Conservation (phyloP, 257 asterid species). For the Thymus quinquecostatus region DNA sequence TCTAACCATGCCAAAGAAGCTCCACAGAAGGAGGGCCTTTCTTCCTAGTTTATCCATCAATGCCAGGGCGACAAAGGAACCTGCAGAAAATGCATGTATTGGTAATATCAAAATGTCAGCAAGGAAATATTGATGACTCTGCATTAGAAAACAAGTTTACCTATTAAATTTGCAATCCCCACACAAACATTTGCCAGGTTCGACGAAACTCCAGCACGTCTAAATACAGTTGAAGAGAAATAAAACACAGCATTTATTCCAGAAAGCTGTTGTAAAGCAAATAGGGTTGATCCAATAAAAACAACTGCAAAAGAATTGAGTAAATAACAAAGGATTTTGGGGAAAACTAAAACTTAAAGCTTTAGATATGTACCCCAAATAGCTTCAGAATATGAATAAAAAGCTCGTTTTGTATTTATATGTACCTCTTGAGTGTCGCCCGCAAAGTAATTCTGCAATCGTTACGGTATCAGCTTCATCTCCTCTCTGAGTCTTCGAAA, state of each 20-base stretch:
- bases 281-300: constrained; percentile 96
- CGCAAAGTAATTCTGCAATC: constrained; percentile 62
- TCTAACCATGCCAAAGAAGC: constrained; percentile 95
- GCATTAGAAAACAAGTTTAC: constrained; percentile 38
- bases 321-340: constrained; percentile 47
- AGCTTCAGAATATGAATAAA: constrained; percentile 16
- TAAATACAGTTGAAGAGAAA: constrained; percentile 99
- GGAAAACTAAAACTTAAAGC: constrained; percentile 28
- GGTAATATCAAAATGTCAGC: constrained; percentile 2
- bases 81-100: constrained; percentile 42
- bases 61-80: constrained; percentile 72
- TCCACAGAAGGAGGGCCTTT: constrained; percentile 85
- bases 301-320: constrained; percentile 90
- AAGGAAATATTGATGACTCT: not conserved
- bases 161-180: constrained; percentile 77
- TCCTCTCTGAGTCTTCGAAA: constrained; percentile 71
- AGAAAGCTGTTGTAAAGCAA: constrained; percentile 99
- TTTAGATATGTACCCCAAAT: not conserved
- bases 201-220: constrained; percentile 96
- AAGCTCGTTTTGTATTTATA: constrained; percentile 23
- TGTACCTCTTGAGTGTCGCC: constrained; percentile 84
- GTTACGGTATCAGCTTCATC: constrained; percentile 61
- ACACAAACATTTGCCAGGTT: constrained; percentile 81
- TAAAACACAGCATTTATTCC: constrained; percentile 99
- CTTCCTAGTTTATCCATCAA: constrained; percentile 95